phyloP scores from a whole-genome alignment of 805 yeast genomes.

The Zygoascus tannicola region DNA sequence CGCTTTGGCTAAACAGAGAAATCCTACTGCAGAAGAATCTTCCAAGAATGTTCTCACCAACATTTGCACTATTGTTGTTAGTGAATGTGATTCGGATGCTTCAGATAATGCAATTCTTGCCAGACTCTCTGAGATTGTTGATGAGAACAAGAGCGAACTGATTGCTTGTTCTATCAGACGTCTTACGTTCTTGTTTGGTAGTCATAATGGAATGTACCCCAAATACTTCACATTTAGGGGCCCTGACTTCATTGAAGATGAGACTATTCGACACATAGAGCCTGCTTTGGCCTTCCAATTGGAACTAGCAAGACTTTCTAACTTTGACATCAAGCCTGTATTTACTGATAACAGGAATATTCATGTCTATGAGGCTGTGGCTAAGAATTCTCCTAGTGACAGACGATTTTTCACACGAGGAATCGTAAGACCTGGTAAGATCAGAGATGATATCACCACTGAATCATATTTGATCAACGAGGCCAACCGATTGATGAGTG shows the following conservation, averaged over 20 bases:
- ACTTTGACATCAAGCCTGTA: conserved; percentile 89
- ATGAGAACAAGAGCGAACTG: conserved; percentile 62
- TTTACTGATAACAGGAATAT: conserved; percentile 95
- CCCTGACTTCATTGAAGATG: conserved; percentile 76
- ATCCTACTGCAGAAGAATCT: conserved; percentile 15
- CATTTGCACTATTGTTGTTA: conserved; percentile 73
- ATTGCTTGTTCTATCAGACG: conserved; percentile 73
- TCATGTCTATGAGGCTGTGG: conserved; percentile 94
- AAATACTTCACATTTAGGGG: conserved; percentile 93
- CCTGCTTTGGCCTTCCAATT: conserved; percentile 97
- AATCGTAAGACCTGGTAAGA: conserved; percentile 90
- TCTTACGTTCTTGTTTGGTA: conserved; percentile 82
- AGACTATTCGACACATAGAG: conserved; percentile 93
- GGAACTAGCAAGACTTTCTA: conserved; percentile 87
- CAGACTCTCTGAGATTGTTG: conserved; percentile 55
- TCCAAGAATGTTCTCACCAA: conserved; percentile 43
- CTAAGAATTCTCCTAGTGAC: conserved; percentile 87
- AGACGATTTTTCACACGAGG: conserved; percentile 96
- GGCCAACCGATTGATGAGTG: conserved; percentile 92
- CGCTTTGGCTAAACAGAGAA: conserved; percentile 42
- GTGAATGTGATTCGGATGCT: conserved; percentile 62
- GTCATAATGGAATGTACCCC: conserved; percentile 79
- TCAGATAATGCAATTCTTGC: conserved; percentile 59
- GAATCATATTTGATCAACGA: conserved; percentile 93
- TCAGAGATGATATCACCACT: conserved; percentile 85